Percentiles rank a stretch among this genome's conserved stretches.
Evolutionary conservation across 2,329 filamentous ascomycete genomes (phyloP).

Genomic region (Colletotrichum simmondsii): DNA sequence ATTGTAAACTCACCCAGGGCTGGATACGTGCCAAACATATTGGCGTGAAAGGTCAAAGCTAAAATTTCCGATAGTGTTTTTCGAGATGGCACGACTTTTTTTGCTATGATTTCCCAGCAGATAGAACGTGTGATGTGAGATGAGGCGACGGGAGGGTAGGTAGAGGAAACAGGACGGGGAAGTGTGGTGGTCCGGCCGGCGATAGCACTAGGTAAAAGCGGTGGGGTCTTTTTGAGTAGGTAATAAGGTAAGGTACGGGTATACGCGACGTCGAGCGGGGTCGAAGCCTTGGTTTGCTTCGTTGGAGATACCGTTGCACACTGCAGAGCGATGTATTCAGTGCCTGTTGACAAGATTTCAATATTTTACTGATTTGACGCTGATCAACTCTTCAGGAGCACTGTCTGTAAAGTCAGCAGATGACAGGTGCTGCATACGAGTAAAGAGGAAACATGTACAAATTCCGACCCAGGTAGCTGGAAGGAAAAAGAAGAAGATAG

Average conservation of each 20-base stretch:
- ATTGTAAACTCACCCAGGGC: conserved; percentile 49
- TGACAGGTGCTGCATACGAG: not conserved
- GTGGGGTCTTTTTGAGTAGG: conserved; percentile 17
- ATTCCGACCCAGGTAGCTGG: not conserved
- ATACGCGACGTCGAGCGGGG: conserved; percentile 24
- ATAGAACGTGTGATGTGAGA: conserved; percentile 1
- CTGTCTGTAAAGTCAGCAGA: not conserved
- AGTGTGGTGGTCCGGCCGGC: not conserved
- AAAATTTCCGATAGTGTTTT: not conserved
- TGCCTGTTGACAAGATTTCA: not conserved
- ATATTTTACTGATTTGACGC: not conserved
- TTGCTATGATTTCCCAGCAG: not conserved
- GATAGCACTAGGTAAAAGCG: conserved; percentile 19
- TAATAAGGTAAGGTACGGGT: not conserved
- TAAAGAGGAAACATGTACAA: conserved; percentile 5
- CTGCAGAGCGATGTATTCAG: not conserved
- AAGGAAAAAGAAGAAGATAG: not conserved
- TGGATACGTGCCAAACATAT: conserved; percentile 57
- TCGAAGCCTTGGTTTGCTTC: conserved; percentile 9
- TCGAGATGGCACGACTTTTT: not conserved
- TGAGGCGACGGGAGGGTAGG: not conserved
- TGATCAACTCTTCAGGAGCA: not conserved
- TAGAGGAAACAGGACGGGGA: not conserved
- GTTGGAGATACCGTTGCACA: conserved; percentile 11
- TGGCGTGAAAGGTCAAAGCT: conserved; percentile 28